Conservation (phyloP, 129 eudicot genomes). For the Saussurea involucrata region DNA sequence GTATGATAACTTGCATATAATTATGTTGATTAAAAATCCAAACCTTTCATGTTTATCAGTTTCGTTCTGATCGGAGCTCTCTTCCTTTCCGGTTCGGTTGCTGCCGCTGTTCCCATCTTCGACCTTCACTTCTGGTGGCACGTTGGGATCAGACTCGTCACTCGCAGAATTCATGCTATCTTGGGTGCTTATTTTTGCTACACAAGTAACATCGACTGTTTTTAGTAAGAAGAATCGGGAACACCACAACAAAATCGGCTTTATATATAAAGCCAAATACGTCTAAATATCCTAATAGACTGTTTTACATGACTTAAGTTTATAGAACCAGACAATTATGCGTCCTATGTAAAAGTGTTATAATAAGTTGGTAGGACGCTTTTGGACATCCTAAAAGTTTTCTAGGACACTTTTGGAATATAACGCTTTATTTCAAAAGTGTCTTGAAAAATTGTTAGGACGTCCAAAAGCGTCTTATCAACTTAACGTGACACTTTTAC, state of each 20-base stretch:
- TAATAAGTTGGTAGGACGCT: background rate
- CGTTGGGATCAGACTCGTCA: constrained; percentile 25
- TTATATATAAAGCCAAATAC: background rate
- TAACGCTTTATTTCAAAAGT: background rate
- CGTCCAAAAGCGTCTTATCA: background rate
- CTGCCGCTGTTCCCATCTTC: constrained; percentile 12
- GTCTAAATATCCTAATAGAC: background rate
- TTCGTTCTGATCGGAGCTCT: constrained; percentile 22
- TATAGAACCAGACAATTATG: too few relatives aligned
- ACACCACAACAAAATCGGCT: background rate
- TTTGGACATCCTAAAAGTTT: background rate
- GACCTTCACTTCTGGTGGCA: constrained; percentile 35
- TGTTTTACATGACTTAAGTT: too few relatives aligned
- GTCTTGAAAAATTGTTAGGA: too few relatives aligned
- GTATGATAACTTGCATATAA: background rate
- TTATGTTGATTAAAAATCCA: background rate
- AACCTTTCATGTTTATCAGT: constrained; percentile 60
- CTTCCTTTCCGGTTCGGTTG: constrained; percentile 21
- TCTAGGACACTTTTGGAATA: background rate
- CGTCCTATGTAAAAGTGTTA: too few relatives aligned
- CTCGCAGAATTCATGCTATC: constrained; percentile 28
- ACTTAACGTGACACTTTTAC: background rate
- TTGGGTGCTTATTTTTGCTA: constrained; percentile 36
- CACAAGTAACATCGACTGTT: background rate
- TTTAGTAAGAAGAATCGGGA: background rate